Percentiles rank a stretch among this genome's conserved stretches.
These are phyloP conservation scores for Kwoniella newhampshirensis DNA, from an alignment of 768 basidiomycete species.

Conservation along the genomic window DNA sequence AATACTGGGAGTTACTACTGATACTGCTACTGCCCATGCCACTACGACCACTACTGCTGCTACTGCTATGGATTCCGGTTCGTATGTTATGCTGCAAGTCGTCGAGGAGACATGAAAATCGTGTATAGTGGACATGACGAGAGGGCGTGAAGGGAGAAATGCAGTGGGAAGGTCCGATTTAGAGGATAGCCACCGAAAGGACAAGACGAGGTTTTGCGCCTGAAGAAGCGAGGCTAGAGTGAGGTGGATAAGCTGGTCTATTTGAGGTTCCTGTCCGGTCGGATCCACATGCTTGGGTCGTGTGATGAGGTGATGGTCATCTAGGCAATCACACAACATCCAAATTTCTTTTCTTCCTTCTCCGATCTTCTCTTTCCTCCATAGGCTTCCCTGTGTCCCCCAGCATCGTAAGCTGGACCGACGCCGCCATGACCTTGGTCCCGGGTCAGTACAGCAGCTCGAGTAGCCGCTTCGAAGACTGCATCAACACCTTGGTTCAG, in stretches of 20 bases:
- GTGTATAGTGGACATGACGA: too few relatives aligned
- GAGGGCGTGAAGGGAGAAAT: too few relatives aligned
- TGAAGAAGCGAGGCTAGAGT: not conserved
- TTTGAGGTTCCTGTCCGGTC: too few relatives aligned
- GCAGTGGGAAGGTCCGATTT: too few relatives aligned
- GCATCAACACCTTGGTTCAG: slow-evolving; percentile 64
- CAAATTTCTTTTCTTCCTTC: slow-evolving; percentile 11
- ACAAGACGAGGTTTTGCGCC: not conserved
- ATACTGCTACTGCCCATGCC: too few relatives aligned
- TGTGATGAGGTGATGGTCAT: too few relatives aligned
- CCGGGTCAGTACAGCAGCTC: slow-evolving; percentile 93
- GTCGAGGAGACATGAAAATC: too few relatives aligned
- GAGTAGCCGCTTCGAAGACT: slow-evolving; percentile 94
- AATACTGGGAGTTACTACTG: too few relatives aligned
- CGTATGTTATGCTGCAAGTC: too few relatives aligned
- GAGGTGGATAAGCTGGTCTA: slow-evolving; percentile 1
- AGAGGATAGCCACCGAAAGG: too few relatives aligned
- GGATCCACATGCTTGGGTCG: not conserved
- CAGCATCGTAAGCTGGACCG: slow-evolving; percentile 33
- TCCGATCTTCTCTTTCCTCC: slow-evolving; percentile 26
- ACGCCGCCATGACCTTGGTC: slow-evolving; percentile 57
- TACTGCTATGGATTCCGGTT: too few relatives aligned
- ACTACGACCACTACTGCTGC: too few relatives aligned
- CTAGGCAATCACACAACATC: slow-evolving; percentile 21
- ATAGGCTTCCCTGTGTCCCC: slow-evolving; percentile 26